Evolutionary conservation across 1,139 yeast species (phyloP), one percentile per base, ranked within the genome.

Genomic region (Yarrowia galli): DNA sequence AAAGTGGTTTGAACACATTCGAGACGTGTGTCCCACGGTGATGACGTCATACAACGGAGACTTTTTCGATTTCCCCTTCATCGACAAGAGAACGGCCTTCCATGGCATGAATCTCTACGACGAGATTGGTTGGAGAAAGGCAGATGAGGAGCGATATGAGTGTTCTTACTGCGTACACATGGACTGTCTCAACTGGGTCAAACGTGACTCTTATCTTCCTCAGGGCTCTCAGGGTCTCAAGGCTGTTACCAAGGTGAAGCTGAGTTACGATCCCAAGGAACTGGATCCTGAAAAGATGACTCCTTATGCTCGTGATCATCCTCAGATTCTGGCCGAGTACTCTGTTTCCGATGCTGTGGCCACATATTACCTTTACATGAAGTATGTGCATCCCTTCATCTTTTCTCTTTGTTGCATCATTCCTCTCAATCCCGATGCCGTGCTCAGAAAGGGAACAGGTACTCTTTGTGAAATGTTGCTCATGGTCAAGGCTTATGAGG

Each of bases 271-370:
- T 75, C 99, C 99, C 6, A 89, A 95, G 35, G 99, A 96, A 79
- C 82, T 96, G 70, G 99, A 96, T 74, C 99, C 99, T 0, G 99
- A 96, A 79, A 80, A 93, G 67, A 96, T 96, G 99, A 92, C 98
- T 0, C 97, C 98, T 0, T 95, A 93, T 76, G 99, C 99, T 1
- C 87, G 88, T 72, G 97, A 93, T 74, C 87, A 89, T 73, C 99
- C 99, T 0, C 99, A 96, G 76, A 80, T 89, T 4, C 80, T 96
- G 70, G 91, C 99, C 0, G 99, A 96, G 76, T 96, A 96, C 78
- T 96, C 99, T 0, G 99, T 96, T 32, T 96, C 99, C 69, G 99
- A 96, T 83, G 99, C 99, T 3, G 99, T 96, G 63, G 99, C 99
- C 7, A 96, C 99, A 0, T 96, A 93, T 76, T 96, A 96, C 77